These are phyloP conservation scores for Aspergillus ruber DNA, from an alignment of 2,329 filamentous ascomycete species.

Conservation along the genomic window DNA sequence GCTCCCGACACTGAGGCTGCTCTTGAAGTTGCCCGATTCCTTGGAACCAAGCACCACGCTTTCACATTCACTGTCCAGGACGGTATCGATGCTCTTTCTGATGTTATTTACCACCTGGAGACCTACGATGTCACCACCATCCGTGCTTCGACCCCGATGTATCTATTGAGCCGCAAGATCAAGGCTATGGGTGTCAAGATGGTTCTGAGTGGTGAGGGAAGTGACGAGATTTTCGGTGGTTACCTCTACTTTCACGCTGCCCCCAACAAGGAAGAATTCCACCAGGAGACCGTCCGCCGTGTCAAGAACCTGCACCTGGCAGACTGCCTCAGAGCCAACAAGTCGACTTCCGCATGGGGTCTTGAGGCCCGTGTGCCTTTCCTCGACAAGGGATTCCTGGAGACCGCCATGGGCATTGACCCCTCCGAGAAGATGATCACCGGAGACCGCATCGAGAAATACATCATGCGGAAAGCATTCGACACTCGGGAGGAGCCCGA, in stretches of 20 bases:
- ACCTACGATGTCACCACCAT: slow-evolving; percentile 98
- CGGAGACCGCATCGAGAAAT: slow-evolving; percentile 86
- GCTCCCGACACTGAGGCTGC: slow-evolving; percentile 91
- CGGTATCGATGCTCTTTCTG: slow-evolving; percentile 89
- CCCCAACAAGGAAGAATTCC: slow-evolving; percentile 85
- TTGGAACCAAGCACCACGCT: slow-evolving; percentile 95
- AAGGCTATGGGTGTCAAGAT: slow-evolving; percentile 99
- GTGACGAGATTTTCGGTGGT: slow-evolving; percentile 96
- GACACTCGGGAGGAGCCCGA: slow-evolving; percentile 83
- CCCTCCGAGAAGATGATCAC: slow-evolving; percentile 94
- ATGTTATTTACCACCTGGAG: slow-evolving; percentile 97
- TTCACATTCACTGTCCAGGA: slow-evolving; percentile 99
- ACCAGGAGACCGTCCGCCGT: slow-evolving; percentile 86
- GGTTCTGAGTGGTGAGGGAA: slow-evolving; percentile 94
- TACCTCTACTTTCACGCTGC: slow-evolving; percentile 98
- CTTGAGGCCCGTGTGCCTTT: slow-evolving; percentile 97
- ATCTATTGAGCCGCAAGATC: slow-evolving; percentile 94
- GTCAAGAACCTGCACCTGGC: slow-evolving; percentile 94
- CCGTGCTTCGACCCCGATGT: slow-evolving; percentile 97
- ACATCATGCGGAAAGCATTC: slow-evolving; percentile 95
- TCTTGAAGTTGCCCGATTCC: slow-evolving; percentile 87
- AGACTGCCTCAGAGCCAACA: slow-evolving; percentile 98
- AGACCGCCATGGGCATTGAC: slow-evolving; percentile 88
- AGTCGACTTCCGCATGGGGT: slow-evolving; percentile 97
- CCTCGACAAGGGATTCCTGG: slow-evolving; percentile 94